These are phyloP conservation scores for Lactarius pseudohatsudake DNA, from an alignment of 768 basidiomycete species.

Conservation along the genomic window DNA sequence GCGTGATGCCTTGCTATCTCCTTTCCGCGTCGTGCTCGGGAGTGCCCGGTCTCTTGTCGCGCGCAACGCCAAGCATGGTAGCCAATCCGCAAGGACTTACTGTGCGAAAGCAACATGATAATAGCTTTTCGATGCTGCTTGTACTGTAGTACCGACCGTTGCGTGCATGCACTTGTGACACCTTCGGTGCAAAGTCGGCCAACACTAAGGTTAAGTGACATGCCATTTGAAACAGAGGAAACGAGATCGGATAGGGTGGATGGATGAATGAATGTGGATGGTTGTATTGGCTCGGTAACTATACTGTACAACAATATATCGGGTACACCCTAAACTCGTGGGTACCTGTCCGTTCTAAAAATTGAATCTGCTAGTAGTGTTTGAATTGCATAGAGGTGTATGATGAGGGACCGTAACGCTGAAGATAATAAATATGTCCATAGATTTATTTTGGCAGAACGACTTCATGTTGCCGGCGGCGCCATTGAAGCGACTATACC, in stretches of 20 bases:
- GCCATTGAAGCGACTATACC: constrained; percentile 7
- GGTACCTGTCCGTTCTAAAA: background rate
- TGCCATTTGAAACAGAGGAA: background rate
- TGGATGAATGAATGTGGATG: background rate
- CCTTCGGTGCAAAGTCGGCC: background rate
- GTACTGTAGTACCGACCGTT: background rate
- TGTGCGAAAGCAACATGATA: background rate
- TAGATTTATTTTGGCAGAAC: background rate
- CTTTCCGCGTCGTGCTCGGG: background rate
- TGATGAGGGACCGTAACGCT: background rate
- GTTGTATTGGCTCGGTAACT: background rate
- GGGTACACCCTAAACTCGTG: background rate
- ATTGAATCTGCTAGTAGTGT: background rate
- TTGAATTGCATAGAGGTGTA: background rate
- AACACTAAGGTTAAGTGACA: background rate
- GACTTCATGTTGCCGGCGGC: background rate
- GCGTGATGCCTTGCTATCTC: background rate
- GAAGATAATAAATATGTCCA: background rate
- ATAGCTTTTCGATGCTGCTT: background rate
- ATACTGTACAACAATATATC: constrained; percentile 4
- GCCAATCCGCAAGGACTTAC: background rate
- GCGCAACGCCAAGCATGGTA: background rate
- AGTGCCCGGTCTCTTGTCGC: background rate
- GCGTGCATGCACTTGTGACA: background rate
- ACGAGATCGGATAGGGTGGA: background rate